Percentiles rank a stretch among this genome's conserved stretches.
Evolutionary conservation across 208 protist genomes (phyloP).

Genomic region (Naegleria fowleri): DNA sequence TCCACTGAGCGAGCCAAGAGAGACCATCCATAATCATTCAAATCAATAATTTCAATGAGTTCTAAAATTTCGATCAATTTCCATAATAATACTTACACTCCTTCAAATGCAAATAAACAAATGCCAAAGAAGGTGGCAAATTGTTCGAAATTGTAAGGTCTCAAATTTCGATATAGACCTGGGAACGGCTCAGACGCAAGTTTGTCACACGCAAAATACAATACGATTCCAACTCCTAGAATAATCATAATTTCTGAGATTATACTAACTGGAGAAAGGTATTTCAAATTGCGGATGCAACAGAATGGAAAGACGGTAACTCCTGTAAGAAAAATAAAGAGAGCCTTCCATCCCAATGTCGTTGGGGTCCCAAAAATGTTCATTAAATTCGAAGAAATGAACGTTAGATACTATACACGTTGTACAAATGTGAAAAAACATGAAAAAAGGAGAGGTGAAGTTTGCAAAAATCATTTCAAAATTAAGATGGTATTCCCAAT

Average conservation of each 20-base stretch:
- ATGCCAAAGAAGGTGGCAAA: constrained; percentile 22
- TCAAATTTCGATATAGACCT: not conserved
- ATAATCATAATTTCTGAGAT: not conserved
- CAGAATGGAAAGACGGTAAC: not conserved
- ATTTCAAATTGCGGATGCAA: not conserved
- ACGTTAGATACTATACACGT: not conserved
- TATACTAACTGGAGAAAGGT: not conserved
- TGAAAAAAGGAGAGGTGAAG: too few species aligned
- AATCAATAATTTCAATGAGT: too few species aligned
- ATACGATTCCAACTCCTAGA: not conserved
- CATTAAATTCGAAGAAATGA: not conserved
- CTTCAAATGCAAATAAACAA: constrained; percentile 17
- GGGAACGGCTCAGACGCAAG: not conserved
- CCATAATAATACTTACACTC: constrained; percentile 13
- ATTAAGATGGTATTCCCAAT: too few species aligned
- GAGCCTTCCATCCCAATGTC: not conserved
- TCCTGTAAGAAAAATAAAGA: not conserved
- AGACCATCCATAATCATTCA: not conserved
- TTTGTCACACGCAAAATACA: not conserved
- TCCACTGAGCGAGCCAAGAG: too few species aligned
- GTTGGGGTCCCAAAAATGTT: not conserved
- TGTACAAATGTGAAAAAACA: too few species aligned
- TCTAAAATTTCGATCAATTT: too few species aligned
- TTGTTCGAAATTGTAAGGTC: not conserved
- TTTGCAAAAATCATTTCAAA: too few species aligned